These are phyloP conservation scores for Ophiostoma triangulosporum DNA, from an alignment of 2,329 filamentous ascomycete genomes.

Conservation along the genomic window DNA sequence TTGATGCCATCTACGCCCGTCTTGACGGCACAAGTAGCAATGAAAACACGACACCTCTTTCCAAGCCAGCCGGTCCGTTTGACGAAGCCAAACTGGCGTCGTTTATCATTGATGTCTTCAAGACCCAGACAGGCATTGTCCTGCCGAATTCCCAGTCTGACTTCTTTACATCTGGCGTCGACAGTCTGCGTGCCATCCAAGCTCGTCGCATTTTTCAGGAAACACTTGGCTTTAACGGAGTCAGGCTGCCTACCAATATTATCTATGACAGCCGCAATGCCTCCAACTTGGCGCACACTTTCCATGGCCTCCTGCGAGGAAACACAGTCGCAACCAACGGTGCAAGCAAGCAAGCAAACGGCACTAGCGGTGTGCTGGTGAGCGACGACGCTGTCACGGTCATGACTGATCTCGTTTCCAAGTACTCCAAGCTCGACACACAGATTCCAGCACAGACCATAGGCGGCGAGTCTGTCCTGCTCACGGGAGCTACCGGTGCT, in stretches of 20 bases:
- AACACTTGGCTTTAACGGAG: conserved; percentile 23
- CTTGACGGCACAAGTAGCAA: conserved; percentile 1
- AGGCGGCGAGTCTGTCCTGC: conserved; percentile 11
- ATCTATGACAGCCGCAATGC: conserved; percentile 29
- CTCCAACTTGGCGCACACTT: conserved; percentile 21
- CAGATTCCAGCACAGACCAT: conserved; percentile 1
- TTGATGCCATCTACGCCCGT: conserved; percentile 20
- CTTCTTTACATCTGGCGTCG: conserved; percentile 31
- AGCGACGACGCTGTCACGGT: not conserved
- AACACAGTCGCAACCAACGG: conserved; percentile 13
- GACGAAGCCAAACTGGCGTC: conserved; percentile 20
- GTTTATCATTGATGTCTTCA: conserved; percentile 20
- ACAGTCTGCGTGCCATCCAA: conserved; percentile 34
- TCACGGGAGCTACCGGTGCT: conserved; percentile 31
- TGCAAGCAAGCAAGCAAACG: not conserved
- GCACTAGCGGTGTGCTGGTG: not conserved
- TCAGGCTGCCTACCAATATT: conserved; percentile 23
- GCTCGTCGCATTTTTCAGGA: conserved; percentile 27
- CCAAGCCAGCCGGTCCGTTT: conserved; percentile 5
- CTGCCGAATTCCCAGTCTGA: conserved; percentile 22
- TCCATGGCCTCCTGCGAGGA: conserved; percentile 15
- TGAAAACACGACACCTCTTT: not conserved
- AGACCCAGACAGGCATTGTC: conserved; percentile 19
- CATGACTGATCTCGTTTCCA: conserved; percentile 32
- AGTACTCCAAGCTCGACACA: conserved; percentile 26